Percentiles rank a stretch among this genome's conserved stretches.
phyloP scores from a whole-genome alignment of 345 rosid species.

The Melaleuca quinquenervia region DNA sequence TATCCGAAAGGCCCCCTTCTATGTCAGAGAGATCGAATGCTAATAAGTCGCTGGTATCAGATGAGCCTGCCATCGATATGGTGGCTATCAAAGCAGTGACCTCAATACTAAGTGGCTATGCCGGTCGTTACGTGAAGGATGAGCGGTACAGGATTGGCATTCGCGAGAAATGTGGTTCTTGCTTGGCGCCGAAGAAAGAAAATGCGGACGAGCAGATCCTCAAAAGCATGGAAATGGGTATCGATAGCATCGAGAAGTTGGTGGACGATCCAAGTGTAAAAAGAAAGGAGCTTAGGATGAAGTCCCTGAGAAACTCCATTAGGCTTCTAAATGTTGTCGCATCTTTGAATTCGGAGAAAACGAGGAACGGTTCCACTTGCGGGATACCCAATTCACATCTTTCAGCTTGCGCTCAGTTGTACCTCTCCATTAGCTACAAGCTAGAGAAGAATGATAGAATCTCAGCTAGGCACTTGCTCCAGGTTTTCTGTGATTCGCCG shows the following conservation, averaged over 20 bases:
- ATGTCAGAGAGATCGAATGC: slow-evolving; percentile 6
- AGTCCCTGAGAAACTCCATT: slow-evolving; percentile 21
- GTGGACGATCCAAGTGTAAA: slow-evolving; percentile 7
- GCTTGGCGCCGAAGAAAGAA: slow-evolving; percentile 11
- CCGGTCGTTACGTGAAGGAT: slow-evolving; percentile 34
- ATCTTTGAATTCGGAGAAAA: slow-evolving; percentile 25
- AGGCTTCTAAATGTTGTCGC: slow-evolving; percentile 29
- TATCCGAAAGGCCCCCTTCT: slow-evolving; percentile 9
- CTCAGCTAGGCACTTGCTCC: slow-evolving; percentile 44
- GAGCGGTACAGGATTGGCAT: slow-evolving; percentile 22
- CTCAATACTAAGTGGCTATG: slow-evolving; percentile 43
- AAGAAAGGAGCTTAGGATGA: slow-evolving; percentile 10
- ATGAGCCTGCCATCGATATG: slow-evolving; percentile 37
- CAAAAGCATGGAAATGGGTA: slow-evolving; percentile 23
- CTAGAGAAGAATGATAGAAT: slow-evolving; percentile 38
- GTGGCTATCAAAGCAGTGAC: slow-evolving; percentile 34
- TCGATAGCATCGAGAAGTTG: slow-evolving; percentile 27
- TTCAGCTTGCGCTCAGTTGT: slow-evolving; percentile 49
- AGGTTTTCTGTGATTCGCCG: slow-evolving; percentile 44
- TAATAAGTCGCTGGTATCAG: not conserved
- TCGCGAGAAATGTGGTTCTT: slow-evolving; percentile 25
- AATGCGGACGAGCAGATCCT: slow-evolving; percentile 16
- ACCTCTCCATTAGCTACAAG: slow-evolving; percentile 46
- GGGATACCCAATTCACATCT: slow-evolving; percentile 45
- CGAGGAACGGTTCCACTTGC: slow-evolving; percentile 19